phyloP scores from a whole-genome alignment of 2,329 filamentous ascomycete species.

The Stachybotrys elegans region DNA sequence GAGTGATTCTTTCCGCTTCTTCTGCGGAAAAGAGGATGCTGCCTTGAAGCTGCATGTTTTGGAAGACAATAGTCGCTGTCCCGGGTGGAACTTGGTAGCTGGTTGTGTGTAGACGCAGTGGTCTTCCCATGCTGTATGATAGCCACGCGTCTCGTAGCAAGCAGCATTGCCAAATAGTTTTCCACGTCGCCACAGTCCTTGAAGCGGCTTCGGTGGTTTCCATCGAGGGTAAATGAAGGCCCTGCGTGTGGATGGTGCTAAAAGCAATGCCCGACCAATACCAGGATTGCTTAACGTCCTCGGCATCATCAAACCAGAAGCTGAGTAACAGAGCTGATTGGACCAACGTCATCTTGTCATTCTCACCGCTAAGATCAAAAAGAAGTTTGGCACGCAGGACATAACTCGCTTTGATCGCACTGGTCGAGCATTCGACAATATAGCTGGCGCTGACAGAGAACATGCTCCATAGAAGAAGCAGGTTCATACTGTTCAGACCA shows the following conservation, averaged over 20 bases:
- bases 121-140: background rate
- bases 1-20: background rate
- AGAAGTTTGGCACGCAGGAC: background rate
- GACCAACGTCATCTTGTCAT: constrained; percentile 3
- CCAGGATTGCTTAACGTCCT: constrained; percentile 2
- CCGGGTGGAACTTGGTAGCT: background rate
- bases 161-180: background rate
- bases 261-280: constrained; percentile 4
- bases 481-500: constrained; percentile 6
- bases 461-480: constrained; percentile 23
- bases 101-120: background rate
- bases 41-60: background rate
- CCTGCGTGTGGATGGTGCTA: background rate
- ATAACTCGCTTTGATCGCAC: background rate
- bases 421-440: background rate
- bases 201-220: no score
- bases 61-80: background rate
- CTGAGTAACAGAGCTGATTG: constrained; percentile 3
- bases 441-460: constrained; percentile 13
- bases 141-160: background rate
- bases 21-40: background rate
- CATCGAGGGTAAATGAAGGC: background rate
- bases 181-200: background rate
- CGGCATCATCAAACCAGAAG: constrained; percentile 5
- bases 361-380: constrained; percentile 1